Evolutionary conservation across 148 eudicot species (phyloP).

Genomic region (Heliamphora exappendiculata): DNA sequence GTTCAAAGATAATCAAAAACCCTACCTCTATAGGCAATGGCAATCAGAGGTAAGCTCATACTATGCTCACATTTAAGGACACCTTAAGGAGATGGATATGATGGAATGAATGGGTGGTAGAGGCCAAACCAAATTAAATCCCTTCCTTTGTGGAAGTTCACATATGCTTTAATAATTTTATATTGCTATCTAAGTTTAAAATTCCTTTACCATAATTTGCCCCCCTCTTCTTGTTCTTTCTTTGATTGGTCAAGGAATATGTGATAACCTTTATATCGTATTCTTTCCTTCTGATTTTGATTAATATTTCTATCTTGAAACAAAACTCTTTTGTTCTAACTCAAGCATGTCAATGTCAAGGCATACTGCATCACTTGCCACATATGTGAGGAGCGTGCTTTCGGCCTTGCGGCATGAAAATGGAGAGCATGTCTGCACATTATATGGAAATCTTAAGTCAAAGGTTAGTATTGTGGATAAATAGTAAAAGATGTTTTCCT

Average conservation of each 20-base stretch:
- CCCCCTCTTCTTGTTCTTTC: too few relatives aligned
- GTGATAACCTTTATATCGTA: not conserved
- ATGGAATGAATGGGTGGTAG: not conserved
- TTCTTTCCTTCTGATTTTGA: conserved; percentile 5
- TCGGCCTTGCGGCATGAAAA: conserved; percentile 60
- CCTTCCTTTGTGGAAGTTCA: not conserved
- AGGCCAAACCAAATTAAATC: not conserved
- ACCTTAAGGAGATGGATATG: not conserved
- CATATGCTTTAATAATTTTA: not conserved
- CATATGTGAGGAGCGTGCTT: conserved; percentile 54
- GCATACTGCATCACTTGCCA: conserved; percentile 70
- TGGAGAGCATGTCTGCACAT: conserved; percentile 51
- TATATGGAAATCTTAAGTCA: conserved; percentile 49
- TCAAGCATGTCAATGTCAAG: conserved; percentile 29
- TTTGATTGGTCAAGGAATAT: not conserved
- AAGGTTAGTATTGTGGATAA: conserved; percentile 40
- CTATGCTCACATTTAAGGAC: too few relatives aligned
- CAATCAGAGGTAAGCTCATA: too few relatives aligned
- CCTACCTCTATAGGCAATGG: too few relatives aligned
- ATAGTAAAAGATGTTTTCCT: not conserved
- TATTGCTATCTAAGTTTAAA: not conserved
- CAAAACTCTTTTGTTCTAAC: conserved; percentile 15
- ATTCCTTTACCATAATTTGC: not conserved
- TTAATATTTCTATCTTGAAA: not conserved
- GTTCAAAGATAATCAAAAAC: too few relatives aligned